Conservation (phyloP, 2,329 filamentous ascomycete species). For the Colletotrichum sp. region DNA sequence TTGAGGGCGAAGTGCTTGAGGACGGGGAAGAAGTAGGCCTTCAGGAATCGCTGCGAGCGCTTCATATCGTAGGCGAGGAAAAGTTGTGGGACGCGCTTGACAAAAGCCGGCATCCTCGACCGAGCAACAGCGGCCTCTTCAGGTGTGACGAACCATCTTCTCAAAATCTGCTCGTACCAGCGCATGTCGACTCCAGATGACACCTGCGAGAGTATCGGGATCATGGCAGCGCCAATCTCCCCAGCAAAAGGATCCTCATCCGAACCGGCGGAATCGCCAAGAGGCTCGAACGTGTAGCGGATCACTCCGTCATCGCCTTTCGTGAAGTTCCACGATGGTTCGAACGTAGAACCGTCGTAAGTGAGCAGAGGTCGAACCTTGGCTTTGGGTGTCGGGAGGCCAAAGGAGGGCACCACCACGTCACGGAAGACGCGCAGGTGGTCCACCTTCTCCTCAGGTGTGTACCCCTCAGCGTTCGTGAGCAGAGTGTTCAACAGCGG, state of each 20-base stretch:
- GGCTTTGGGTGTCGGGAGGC: neutral
- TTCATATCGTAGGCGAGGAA: slow-evolving; percentile 28
- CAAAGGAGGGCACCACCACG: slow-evolving; percentile 16
- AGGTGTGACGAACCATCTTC: slow-evolving; percentile 7
- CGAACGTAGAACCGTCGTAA: slow-evolving; percentile 11
- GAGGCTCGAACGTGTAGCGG: slow-evolving; percentile 7
- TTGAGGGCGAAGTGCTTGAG: slow-evolving; percentile 26
- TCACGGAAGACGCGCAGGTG: slow-evolving; percentile 17
- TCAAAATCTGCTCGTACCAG: slow-evolving; percentile 7
- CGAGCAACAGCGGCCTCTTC: neutral
- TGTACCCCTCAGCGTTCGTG: slow-evolving; percentile 5
- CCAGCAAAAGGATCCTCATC: slow-evolving; percentile 2
- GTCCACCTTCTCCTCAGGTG: slow-evolving; percentile 5
- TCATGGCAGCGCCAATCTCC: neutral
- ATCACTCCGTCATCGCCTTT: neutral
- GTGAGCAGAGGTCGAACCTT: slow-evolving; percentile 4
- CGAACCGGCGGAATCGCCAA: slow-evolving; percentile 1
- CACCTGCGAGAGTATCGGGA: neutral
- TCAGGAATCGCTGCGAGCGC: slow-evolving; percentile 21
- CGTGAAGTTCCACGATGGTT: slow-evolving; percentile 13
- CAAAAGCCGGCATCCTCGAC: neutral
- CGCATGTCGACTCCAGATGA: slow-evolving; percentile 11
- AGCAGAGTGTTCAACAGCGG: neutral
- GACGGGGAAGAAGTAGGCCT: slow-evolving; percentile 26
- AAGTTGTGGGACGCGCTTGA: slow-evolving; percentile 23